phyloP scores from a whole-genome alignment of 2,329 filamentous ascomycete species.

The Trichoderma atrobrunneum region DNA sequence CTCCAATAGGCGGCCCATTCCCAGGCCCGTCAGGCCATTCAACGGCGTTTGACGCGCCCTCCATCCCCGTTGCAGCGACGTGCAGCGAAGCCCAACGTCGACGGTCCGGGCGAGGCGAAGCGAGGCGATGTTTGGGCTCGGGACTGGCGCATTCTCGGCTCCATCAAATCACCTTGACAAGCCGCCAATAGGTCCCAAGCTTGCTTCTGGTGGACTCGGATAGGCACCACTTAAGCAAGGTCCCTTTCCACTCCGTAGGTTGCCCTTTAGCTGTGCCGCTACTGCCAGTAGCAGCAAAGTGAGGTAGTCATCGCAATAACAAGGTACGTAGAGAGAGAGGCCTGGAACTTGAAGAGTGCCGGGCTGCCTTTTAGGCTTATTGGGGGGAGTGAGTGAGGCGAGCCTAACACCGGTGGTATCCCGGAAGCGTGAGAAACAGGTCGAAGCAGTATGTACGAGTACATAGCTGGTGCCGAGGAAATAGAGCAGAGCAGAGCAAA shows the following conservation, averaged over 20 bases:
- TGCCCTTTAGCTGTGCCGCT: not conserved
- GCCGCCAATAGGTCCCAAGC: not conserved
- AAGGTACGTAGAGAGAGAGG: not conserved
- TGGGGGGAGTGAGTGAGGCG: not conserved
- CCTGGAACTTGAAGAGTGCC: not conserved
- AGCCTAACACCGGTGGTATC: not conserved
- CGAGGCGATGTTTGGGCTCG: conserved; percentile 16
- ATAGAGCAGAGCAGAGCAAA: not conserved
- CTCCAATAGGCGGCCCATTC: conserved; percentile 12
- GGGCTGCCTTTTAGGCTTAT: not conserved
- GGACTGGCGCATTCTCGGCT: not conserved
- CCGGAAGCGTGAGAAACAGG: not conserved
- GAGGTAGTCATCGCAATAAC: not conserved
- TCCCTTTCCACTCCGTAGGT: not conserved
- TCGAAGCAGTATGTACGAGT: not conserved
- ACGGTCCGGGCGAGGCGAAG: conserved; percentile 4
- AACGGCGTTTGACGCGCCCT: conserved; percentile 8
- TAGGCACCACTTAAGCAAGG: conserved; percentile 10
- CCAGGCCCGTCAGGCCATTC: conserved; percentile 16
- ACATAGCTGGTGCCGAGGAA: not conserved
- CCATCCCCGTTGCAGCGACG: conserved; percentile 17
- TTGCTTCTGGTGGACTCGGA: not conserved
- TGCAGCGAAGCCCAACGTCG: conserved; percentile 19
- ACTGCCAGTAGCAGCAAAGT: not conserved
- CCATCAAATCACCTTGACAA: conserved; percentile 4